These are phyloP conservation scores for Acanthamoeba healyi DNA, from an alignment of 208 protist species.

Conservation along the genomic window DNA sequence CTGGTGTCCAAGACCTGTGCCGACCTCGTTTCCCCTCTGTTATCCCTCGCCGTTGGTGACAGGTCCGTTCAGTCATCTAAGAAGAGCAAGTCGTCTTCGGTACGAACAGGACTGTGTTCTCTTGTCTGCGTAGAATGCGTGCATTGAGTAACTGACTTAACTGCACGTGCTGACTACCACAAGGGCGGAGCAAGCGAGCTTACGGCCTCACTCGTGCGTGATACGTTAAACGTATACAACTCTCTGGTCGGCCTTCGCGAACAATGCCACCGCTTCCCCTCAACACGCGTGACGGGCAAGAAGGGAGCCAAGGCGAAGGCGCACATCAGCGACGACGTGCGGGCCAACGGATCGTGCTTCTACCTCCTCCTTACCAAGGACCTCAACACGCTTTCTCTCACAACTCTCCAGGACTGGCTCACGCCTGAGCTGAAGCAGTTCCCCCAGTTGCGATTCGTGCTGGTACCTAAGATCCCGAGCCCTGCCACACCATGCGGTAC, in stretches of 20 bases:
- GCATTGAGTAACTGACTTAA: neutral
- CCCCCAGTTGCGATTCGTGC: neutral
- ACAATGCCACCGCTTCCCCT: constrained; percentile 62
- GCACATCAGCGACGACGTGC: constrained; percentile 50
- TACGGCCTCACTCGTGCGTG: neutral
- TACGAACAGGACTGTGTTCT: neutral
- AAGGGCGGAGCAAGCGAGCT: neutral
- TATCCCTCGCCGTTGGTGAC: neutral
- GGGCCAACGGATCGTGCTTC: constrained; percentile 44
- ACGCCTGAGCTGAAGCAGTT: constrained; percentile 14
- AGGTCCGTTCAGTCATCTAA: neutral
- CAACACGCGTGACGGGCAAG: neutral
- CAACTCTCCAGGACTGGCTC: neutral
- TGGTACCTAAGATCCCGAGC: neutral
- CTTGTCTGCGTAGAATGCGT: neutral
- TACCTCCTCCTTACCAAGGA: constrained; percentile 37
- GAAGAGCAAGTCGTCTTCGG: neutral
- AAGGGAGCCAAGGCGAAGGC: constrained; percentile 44
- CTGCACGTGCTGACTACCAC: neutral
- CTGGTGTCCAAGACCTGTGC: constrained; percentile 50
- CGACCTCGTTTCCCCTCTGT: constrained; percentile 39
- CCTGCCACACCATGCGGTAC: too few relatives aligned
- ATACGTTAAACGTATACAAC: constrained; percentile 52
- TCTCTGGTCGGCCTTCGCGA: constrained; percentile 28
- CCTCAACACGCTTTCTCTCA: neutral